Evolutionary conservation across 2,329 filamentous ascomycete genomes (phyloP).

Genomic region (Aspergillus ibericus): DNA sequence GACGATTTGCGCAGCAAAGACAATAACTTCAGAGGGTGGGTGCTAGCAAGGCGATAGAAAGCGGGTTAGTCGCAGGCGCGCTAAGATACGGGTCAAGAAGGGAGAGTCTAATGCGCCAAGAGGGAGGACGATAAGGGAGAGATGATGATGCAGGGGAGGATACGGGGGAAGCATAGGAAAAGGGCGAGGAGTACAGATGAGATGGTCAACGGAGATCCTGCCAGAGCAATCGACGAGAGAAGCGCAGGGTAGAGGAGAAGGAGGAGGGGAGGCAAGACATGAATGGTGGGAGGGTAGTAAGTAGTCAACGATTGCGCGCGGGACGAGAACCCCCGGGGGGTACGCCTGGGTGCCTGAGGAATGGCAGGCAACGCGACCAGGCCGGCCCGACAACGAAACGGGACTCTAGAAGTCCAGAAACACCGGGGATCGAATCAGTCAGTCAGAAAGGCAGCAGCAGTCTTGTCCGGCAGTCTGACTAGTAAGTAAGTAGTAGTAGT

Average conservation of each 20-base stretch:
- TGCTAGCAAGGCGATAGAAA: conserved; percentile 9
- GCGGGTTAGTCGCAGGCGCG: conserved; percentile 21
- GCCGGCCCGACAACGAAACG: background rate
- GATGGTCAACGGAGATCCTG: background rate
- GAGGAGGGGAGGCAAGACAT: conserved; percentile 4
- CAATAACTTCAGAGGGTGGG: conserved; percentile 4
- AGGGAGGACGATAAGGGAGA: background rate
- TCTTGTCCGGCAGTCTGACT: no score
- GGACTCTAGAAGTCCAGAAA: background rate
- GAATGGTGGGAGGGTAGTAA: background rate
- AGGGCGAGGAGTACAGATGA: background rate
- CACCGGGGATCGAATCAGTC: background rate
- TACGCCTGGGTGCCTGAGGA: conserved; percentile 16
- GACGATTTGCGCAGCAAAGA: conserved; percentile 11
- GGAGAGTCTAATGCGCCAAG: background rate
- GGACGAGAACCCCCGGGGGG: conserved; percentile 9
- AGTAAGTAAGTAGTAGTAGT: no score
- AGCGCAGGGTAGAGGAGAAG: conserved; percentile 2
- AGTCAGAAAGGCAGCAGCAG: background rate
- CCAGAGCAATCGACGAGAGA: conserved; percentile 1
- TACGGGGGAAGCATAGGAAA: conserved; percentile 10
- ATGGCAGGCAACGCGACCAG: conserved; percentile 6
- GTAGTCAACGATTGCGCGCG: conserved; percentile 8
- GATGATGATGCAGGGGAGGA: background rate
- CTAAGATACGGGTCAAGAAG: conserved; percentile 13